These are phyloP conservation scores for Trypethelium eluteriae DNA, from an alignment of 495 filamentous ascomycete genomes.

Conservation along the genomic window DNA sequence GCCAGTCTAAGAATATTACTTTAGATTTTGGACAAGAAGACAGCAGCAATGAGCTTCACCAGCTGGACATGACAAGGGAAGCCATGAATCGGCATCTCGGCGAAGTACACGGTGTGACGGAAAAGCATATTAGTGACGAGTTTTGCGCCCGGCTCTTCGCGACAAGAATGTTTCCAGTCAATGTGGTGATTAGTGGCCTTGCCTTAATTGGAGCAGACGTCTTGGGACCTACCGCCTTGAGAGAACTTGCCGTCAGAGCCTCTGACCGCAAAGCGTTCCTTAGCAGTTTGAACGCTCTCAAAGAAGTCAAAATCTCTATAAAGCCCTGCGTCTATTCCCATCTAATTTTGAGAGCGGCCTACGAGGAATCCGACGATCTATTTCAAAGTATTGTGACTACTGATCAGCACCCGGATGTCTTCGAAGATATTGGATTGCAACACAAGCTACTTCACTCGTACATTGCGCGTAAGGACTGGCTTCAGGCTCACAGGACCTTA, in stretches of 20 bases:
- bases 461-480: slow-evolving; percentile 44
- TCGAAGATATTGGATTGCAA: slow-evolving; percentile 56
- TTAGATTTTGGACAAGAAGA: neutral
- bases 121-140: slow-evolving; percentile 50
- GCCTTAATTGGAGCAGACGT: slow-evolving; percentile 55
- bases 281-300: slow-evolving; percentile 49
- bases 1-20: neutral
- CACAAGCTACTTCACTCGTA: slow-evolving; percentile 48
- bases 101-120: slow-evolving; percentile 40
- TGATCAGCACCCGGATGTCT: slow-evolving; percentile 68
- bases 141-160: slow-evolving; percentile 67
- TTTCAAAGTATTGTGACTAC: slow-evolving; percentile 54
- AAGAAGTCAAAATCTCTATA: slow-evolving; percentile 51
- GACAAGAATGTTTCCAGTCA: slow-evolving; percentile 56
- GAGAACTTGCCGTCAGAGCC: slow-evolving; percentile 60
- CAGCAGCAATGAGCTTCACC: neutral
- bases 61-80: slow-evolving; percentile 16
- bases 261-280: slow-evolving; percentile 46
- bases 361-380: slow-evolving; percentile 46
- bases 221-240: slow-evolving; percentile 65
- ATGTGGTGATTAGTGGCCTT: slow-evolving; percentile 56
- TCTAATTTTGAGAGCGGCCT: slow-evolving; percentile 51
- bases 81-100: slow-evolving; percentile 39
- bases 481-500: slow-evolving; percentile 48
- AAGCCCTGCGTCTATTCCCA: slow-evolving; percentile 51